Evolutionary conservation across 176 grass and related monocot species (phyloP), one percentile per base, ranked within the genome.

Genomic region (Thinopyrum elongatum): DNA sequence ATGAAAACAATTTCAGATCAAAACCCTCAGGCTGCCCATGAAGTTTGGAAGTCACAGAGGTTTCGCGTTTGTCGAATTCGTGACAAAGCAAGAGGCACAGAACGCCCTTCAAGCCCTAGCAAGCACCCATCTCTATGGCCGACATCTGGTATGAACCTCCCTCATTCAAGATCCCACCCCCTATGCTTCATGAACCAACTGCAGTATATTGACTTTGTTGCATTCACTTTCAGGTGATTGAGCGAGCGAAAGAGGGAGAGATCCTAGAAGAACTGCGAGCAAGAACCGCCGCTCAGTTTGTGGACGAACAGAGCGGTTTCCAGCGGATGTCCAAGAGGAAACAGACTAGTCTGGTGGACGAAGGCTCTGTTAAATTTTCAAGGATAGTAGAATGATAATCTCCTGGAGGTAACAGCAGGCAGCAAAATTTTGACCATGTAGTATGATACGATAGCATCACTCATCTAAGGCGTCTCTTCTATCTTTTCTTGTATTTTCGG

Each of bases 31-130:
- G 73, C 87, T 98, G 82, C 96, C 93, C 66, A 89, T 94, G 93
- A 98, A 98, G 85, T 92, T 98, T 86, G 90, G 86, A 30, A 92
- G 76, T 31, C 96, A 98, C 83, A 95, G 94, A 80, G 96, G 93
- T 87, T 95, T 95, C n/a, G 96, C 90, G 5, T 98, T 98, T 80
- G 90, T 98, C 31, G 93, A 98, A 60, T 95, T 88, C 7, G 82
- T 98, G 62, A 94, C 93, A 0, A 98, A 94, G 60, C 93, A 98
- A 89, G 96, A 95, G 89, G 93, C 96, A 3, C 93, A 98, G 71
- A 94, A 89, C 53, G 92, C 93, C 49, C 55, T 95, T 23, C 86
- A 95, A 81, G 90, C 94, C 70, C 96, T 98, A 8, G 78, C 90
- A 38, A 98, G 70, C 89, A 98, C 92, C 8, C 97, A 98, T 92